Base-by-base conservation (phyloP, 2,329 filamentous ascomycete genomes). In the Aspergillus sp. region DNA sequence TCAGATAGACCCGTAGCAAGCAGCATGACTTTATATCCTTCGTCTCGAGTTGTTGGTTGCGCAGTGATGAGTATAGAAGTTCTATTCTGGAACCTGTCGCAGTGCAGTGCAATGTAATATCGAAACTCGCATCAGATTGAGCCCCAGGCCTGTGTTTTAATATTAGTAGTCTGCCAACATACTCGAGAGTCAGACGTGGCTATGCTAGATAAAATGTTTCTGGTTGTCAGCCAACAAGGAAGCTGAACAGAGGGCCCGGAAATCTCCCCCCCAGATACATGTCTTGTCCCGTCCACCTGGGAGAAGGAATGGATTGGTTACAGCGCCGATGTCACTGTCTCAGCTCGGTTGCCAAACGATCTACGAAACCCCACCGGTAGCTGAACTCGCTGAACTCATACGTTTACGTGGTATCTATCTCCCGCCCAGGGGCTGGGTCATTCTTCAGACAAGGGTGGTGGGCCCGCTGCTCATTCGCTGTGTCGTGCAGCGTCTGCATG, bases 101-200 rank as follows among this genome's bases (percentile, higher is more conserved):
- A 39, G 34, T 13, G 34, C 47, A 49, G 20, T 24, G 48, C 18
- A 49, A 36, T 47, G 44, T 30, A 48, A 36, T 34, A 13, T 32
- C 24, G 32, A 49, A 30, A 30, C 9, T 30, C 26, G 34, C 45
- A n/a, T 24, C 32, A 13, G 32, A 15, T 38, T 38, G 38, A 49
- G 32, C 47, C 32, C 47, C 48, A 26, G 30, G 48, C 6, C 43
- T 4, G 20, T 17, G 32, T 50, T 48, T 38, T 50, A 36, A 42
- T 49, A 50, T 50, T 49, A 50, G 36, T 22, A 50, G 18, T 15
- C 15, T 26, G 48, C 12, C 20, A 50, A 18, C 15, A 39, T n/a
- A n/a, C 18, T 22, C 42, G 26, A 45, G 55, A 53, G 62, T 64
- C 57, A 64, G 58, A 62, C 55, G 62, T 59, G 62, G 62, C 62